A percentile compares a stretch with the other conserved stretches of the same genome.
Evolutionary conservation across 257 asterid species (phyloP).

Genomic region (Euphrasia confusa): DNA sequence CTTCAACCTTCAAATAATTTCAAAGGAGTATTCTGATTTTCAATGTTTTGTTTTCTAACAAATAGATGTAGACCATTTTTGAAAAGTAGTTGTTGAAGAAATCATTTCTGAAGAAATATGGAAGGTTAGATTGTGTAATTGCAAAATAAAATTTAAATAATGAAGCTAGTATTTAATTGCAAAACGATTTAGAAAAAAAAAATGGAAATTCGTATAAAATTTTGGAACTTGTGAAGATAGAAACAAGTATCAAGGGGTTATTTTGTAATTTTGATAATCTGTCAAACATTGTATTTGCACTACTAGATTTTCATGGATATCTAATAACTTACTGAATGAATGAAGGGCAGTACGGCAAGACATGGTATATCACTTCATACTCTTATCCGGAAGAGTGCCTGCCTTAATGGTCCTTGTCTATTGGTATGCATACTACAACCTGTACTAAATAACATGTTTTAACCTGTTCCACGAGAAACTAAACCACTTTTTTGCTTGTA

Average conservation of each 20-base stretch:
- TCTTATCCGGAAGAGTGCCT: constrained; percentile 59
- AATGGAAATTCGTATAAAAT: no score
- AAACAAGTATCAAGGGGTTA: neutral
- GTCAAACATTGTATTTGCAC: constrained; percentile 5
- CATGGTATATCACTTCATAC: constrained; percentile 95
- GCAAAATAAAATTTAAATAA: no score
- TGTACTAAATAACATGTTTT: constrained; percentile 1
- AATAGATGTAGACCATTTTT: no score
- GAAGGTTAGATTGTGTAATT: no score
- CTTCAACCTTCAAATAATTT: no score
- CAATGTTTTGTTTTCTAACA: no score
- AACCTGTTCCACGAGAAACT: neutral
- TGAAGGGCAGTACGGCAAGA: constrained; percentile 95
- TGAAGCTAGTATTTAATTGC: no score
- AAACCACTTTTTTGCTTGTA: constrained; percentile 25
- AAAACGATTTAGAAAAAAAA: no score
- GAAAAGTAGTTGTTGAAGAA: no score
- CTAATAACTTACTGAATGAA: constrained; percentile 43
- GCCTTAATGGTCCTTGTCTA: constrained; percentile 73
- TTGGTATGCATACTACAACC: constrained; percentile 43
- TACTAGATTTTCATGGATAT: constrained; percentile 30
- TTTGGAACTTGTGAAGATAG: no score
- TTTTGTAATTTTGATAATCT: constrained; percentile 4
- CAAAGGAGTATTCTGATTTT: no score
- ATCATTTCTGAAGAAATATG: no score